Percentiles rank a stretch among this genome's conserved stretches.
Conservation (phyloP, 345 rosid species). For the Rhizophora apiculata region DNA sequence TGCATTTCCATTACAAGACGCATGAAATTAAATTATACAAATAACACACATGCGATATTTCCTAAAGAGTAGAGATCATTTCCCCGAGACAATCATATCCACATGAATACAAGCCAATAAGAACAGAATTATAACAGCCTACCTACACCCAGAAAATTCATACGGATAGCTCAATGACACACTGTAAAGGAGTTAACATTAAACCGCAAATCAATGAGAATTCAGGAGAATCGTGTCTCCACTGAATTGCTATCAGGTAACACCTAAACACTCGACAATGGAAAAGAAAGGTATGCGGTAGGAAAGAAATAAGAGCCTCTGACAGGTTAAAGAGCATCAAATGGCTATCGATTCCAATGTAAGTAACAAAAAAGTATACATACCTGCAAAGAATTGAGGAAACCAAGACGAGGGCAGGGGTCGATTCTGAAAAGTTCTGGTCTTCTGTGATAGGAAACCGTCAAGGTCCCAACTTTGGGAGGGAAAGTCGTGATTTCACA, state of each 20-base stretch:
- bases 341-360: neutral
- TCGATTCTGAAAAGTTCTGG: constrained; percentile 24
- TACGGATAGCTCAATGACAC: neutral
- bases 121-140: neutral
- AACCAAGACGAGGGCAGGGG: constrained; percentile 30
- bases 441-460: constrained; percentile 23
- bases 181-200: neutral
- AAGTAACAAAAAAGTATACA: neutral
- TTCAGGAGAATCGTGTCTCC: neutral
- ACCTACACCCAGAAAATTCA: neutral
- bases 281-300: neutral
- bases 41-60: too few species aligned
- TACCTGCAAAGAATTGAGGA: constrained; percentile 53
- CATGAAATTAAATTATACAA: too few species aligned
- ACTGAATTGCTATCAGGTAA: neutral
- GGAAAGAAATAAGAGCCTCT: too few species aligned
- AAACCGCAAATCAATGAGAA: neutral
- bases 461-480: constrained; percentile 24
- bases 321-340: neutral
- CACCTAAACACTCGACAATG: neutral
- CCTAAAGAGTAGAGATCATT: too few species aligned
- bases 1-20: too few species aligned
- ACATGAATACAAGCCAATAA: too few species aligned
- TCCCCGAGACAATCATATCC: too few species aligned
- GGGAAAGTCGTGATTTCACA: constrained; percentile 19